Percentiles rank a stretch among this genome's conserved stretches.
These are phyloP conservation scores for Hypoxylon rickii DNA, from an alignment of 495 filamentous ascomycete species.

Conservation along the genomic window DNA sequence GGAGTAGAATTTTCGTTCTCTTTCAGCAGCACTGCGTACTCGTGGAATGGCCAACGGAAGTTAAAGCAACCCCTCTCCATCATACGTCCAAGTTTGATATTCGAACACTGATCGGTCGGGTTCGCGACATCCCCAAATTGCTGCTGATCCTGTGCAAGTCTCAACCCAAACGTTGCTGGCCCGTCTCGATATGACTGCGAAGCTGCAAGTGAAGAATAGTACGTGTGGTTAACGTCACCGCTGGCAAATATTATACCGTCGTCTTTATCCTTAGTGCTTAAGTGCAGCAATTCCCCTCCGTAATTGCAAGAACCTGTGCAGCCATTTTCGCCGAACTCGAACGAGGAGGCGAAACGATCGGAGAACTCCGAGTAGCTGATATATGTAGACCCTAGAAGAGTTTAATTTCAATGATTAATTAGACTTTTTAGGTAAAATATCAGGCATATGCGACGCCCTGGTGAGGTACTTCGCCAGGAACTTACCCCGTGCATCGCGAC, in stretches of 20 bases:
- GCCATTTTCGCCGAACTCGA: slow-evolving; percentile 33
- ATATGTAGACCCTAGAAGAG: slow-evolving; percentile 29
- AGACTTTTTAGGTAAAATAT: too few relatives aligned
- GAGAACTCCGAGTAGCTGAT: slow-evolving; percentile 28
- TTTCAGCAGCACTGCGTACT: slow-evolving; percentile 22
- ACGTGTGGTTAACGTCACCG: slow-evolving; percentile 23
- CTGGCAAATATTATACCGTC: slow-evolving; percentile 26
- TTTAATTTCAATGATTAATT: too few relatives aligned
- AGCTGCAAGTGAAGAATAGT: slow-evolving; percentile 22
- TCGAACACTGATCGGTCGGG: slow-evolving; percentile 11
- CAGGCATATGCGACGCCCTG: too few relatives aligned
- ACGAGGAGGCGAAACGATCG: slow-evolving; percentile 24
- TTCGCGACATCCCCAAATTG: neutral
- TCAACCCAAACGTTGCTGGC: slow-evolving; percentile 25
- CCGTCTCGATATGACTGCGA: slow-evolving; percentile 17
- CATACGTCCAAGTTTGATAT: slow-evolving; percentile 17
- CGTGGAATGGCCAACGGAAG: slow-evolving; percentile 31
- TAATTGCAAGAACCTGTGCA: slow-evolving; percentile 26
- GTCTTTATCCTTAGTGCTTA: slow-evolving; percentile 15
- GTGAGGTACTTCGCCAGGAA: too few relatives aligned
- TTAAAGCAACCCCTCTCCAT: slow-evolving; percentile 32
- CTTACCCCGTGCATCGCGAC: too few relatives aligned
- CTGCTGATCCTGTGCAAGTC: slow-evolving; percentile 1
- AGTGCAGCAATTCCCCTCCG: slow-evolving; percentile 31
- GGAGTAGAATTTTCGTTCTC: neutral